A percentile compares a stretch with the other conserved stretches of the same genome.
These are phyloP conservation scores for Hypoxylon sp. DNA, from an alignment of 2,329 filamentous ascomycete genomes.

Conservation along the genomic window DNA sequence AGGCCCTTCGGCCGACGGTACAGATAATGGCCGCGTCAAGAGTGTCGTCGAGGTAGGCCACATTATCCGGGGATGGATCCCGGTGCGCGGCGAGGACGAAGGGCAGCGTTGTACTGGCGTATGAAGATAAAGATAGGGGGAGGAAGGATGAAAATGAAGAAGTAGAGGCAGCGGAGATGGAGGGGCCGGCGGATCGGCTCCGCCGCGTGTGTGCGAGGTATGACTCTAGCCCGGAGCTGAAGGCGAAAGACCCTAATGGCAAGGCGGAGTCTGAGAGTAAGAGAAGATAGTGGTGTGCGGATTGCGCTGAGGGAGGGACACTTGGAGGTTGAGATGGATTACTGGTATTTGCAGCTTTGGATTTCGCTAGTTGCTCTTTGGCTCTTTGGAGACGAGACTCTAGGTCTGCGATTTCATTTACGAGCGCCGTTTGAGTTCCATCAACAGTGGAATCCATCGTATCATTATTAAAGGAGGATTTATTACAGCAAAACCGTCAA, in stretches of 20 bases:
- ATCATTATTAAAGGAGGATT: constrained; percentile 10
- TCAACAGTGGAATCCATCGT: constrained; percentile 40
- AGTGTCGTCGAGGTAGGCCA: constrained; percentile 76
- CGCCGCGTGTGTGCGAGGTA: constrained; percentile 76
- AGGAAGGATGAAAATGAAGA: constrained; percentile 75
- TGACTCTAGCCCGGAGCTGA: constrained; percentile 85
- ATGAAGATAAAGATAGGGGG: constrained; percentile 75
- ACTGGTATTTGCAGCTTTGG: constrained; percentile 27
- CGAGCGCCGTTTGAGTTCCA: constrained; percentile 49
- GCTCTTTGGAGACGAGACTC: constrained; percentile 65
- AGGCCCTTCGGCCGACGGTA: constrained; percentile 82
- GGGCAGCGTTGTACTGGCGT: constrained; percentile 79
- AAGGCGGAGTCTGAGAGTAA: constrained; percentile 85
- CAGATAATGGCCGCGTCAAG: constrained; percentile 83
- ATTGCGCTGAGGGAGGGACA: constrained; percentile 44
- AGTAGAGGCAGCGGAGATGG: constrained; percentile 45
- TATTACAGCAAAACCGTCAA: not conserved
- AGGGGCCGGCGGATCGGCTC: constrained; percentile 21
- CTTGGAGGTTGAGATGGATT: constrained; percentile 8
- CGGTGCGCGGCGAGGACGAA: constrained; percentile 79
- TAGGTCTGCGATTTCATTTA: constrained; percentile 70
- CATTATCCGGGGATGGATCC: constrained; percentile 56
- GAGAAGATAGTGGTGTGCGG: constrained; percentile 75
- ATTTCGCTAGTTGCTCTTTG: constrained; percentile 48
- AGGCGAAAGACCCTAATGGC: constrained; percentile 88